Evolutionary conservation across 768 basidiomycete species (phyloP).

Genomic region (Boletus sensibilis): DNA sequence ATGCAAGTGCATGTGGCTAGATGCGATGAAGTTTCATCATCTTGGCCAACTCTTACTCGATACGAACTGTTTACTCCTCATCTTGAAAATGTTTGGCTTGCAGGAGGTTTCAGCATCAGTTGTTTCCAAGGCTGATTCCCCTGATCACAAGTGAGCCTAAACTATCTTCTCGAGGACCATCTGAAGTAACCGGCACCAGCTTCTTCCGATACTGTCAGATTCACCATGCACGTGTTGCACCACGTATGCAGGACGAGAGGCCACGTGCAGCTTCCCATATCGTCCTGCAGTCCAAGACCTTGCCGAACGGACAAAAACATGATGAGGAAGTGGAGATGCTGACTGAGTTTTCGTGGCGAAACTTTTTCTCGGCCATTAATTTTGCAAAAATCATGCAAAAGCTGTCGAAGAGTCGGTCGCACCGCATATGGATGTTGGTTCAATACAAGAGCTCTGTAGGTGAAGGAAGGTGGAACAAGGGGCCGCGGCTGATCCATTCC

Average conservation of each 20-base stretch:
- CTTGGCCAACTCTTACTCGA: constrained; percentile 94
- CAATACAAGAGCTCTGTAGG: constrained; percentile 97
- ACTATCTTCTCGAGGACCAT: neutral
- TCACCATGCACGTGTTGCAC: constrained; percentile 68
- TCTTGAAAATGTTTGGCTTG: constrained; percentile 97
- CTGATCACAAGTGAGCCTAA: constrained; percentile 70
- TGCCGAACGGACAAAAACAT: constrained; percentile 72
- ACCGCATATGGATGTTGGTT: constrained; percentile 93
- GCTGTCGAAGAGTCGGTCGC: constrained; percentile 89
- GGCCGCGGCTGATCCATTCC: constrained; percentile 17
- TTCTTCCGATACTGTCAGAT: constrained; percentile 94
- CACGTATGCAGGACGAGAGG: constrained; percentile 62
- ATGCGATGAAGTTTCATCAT: constrained; percentile 98
- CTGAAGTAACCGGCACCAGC: constrained; percentile 42
- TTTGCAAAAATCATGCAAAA: constrained; percentile 99
- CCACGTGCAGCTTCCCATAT: constrained; percentile 59
- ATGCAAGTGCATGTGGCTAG: constrained; percentile 41
- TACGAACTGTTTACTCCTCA: constrained; percentile 89
- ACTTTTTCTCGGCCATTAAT: constrained; percentile 96
- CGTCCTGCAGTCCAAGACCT: constrained; percentile 50
- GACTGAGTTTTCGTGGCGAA: constrained; percentile 94
- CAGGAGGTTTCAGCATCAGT: constrained; percentile 86
- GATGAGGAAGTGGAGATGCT: constrained; percentile 92
- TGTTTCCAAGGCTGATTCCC: constrained; percentile 84
- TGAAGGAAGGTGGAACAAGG: constrained; percentile 2